These are phyloP conservation scores for Candida mattraensis DNA, from an alignment of 805 yeast species.

Conservation along the genomic window DNA sequence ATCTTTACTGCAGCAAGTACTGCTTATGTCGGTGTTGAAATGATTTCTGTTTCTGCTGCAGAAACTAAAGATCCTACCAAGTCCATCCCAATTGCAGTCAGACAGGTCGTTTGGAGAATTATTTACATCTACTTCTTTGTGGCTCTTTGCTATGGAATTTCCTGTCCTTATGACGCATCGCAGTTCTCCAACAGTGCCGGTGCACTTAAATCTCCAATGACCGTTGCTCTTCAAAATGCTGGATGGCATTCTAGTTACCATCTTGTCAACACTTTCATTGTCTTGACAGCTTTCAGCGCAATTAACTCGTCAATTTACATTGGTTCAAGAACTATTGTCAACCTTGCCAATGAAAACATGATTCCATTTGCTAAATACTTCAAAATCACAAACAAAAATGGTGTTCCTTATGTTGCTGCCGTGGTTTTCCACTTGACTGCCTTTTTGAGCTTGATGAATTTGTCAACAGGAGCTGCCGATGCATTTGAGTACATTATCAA, in stretches of 20 bases:
- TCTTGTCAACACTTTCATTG: conserved; percentile 60
- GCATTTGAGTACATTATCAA: conserved; percentile 63
- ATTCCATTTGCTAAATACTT: conserved; percentile 39
- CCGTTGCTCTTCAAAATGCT: conserved; percentile 47
- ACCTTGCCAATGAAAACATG: conserved; percentile 59
- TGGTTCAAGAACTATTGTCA: conserved; percentile 66
- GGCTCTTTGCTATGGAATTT: conserved; percentile 57
- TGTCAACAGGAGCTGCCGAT: conserved; percentile 56
- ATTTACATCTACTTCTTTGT: conserved; percentile 53
- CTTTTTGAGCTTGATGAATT: conserved; percentile 54
- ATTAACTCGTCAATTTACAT: conserved; percentile 68
- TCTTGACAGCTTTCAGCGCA: conserved; percentile 65
- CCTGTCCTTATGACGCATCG: conserved; percentile 57
- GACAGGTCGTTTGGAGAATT: conserved; percentile 56
- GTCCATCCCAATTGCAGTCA: conserved; percentile 58
- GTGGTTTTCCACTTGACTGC: conserved; percentile 55
- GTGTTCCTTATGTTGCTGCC: conserved; percentile 66
- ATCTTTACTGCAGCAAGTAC: conserved; percentile 26
- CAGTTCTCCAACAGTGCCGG: conserved; percentile 37
- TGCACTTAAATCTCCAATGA: conserved; percentile 49
- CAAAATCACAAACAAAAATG: conserved; percentile 50
- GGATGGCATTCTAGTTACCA: conserved; percentile 55
- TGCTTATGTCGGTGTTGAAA: conserved; percentile 29
- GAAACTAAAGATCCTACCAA: conserved; percentile 59
- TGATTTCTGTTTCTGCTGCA: conserved; percentile 52